Evolutionary conservation across 305 asterid species (phyloP).

Genomic region (Andrographis paniculata): DNA sequence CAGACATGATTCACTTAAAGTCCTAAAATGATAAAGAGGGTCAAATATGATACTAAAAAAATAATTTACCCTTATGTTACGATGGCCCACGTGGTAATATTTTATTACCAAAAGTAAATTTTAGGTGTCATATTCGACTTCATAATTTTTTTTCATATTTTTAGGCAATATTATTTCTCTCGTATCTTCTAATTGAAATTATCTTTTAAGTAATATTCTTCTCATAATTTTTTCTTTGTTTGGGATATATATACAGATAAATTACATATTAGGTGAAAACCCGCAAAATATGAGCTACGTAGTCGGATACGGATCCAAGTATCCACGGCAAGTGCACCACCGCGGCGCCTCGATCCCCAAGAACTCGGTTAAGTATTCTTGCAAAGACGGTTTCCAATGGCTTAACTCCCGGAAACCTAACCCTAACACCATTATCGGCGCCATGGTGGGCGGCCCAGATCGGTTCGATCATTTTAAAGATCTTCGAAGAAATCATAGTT

Average conservation of each 20-base stretch:
- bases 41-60: too few species aligned
- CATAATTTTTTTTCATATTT: too few species aligned
- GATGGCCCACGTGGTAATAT: too few species aligned
- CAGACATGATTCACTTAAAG: too few species aligned
- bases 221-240: background rate
- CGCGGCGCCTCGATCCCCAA: slow-evolving; percentile 79
- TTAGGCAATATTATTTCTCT: too few species aligned
- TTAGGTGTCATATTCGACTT: too few species aligned
- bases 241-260: slow-evolving; percentile 17
- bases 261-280: slow-evolving; percentile 69
- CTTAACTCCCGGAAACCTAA: slow-evolving; percentile 44
- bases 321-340: slow-evolving; percentile 69
- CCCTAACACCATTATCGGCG: slow-evolving; percentile 64
- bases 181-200: background rate
- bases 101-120: too few species aligned
- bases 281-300: slow-evolving; percentile 78
- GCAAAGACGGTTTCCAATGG: slow-evolving; percentile 72
- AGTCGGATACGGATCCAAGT: slow-evolving; percentile 62
- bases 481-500: slow-evolving; percentile 42
- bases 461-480: slow-evolving; percentile 62
- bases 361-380: slow-evolving; percentile 41
- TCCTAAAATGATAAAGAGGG: too few species aligned
- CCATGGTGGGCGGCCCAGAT: slow-evolving; percentile 93
- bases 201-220: background rate
- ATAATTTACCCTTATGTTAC: too few species aligned